Evolutionary conservation across 768 basidiomycete genomes (phyloP).

Genomic region (Mycena polygramma): DNA sequence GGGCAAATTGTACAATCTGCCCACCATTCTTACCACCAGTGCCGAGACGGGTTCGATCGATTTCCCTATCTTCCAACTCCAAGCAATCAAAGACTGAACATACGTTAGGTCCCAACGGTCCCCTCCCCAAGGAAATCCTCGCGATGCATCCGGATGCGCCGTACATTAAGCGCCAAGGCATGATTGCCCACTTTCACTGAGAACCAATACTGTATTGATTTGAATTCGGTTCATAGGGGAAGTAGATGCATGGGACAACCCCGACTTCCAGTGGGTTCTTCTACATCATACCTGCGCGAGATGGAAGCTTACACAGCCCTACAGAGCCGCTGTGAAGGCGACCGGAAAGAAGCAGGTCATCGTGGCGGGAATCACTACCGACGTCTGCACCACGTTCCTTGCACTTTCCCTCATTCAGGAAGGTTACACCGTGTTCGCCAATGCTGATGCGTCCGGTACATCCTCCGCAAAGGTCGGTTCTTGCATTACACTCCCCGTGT

Average conservation of each 20-base stretch:
- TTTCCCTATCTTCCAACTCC: no score
- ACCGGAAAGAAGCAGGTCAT: conserved; percentile 66
- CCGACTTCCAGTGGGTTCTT: conserved; percentile 52
- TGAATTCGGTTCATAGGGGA: conserved; percentile 43
- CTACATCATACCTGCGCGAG: no score
- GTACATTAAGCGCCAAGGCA: conserved; percentile 58
- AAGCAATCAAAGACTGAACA: neutral
- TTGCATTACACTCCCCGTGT: no score
- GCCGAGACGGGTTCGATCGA: conserved; percentile 60
- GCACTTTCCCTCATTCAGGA: conserved; percentile 60
- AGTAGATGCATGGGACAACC: conserved; percentile 67
- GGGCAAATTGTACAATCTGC: conserved; percentile 59
- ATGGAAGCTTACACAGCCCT: no score
- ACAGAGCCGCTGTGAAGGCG: conserved; percentile 54
- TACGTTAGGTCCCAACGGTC: conserved; percentile 60
- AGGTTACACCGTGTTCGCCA: conserved; percentile 63
- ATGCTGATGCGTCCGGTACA: conserved; percentile 62
- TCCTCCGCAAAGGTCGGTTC: conserved; percentile 40
- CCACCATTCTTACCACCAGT: conserved; percentile 60
- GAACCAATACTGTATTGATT: neutral
- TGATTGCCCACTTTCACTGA: neutral
- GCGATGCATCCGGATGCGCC: conserved; percentile 61
- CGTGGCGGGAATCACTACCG: conserved; percentile 62
- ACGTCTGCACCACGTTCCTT: conserved; percentile 64
- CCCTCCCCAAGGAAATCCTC: conserved; percentile 58